Percentiles rank a stretch among this genome's conserved stretches.
These are phyloP conservation scores for Fraxinus sp. DNA, from an alignment of 305 asterid genomes.

Conservation along the genomic window DNA sequence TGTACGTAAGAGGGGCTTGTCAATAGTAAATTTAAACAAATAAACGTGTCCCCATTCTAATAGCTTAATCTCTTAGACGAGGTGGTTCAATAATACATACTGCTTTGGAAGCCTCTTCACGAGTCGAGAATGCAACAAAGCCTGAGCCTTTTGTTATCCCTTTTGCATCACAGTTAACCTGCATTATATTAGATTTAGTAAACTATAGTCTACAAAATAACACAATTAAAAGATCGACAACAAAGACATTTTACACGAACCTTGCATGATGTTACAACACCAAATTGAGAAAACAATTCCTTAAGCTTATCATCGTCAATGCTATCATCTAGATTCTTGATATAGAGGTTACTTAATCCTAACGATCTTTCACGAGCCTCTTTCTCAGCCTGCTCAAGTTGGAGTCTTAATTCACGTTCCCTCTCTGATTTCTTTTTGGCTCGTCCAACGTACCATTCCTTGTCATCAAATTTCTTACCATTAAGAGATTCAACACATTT, in stretches of 20 bases:
- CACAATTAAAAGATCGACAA: background rate
- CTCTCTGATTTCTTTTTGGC: constrained; percentile 96
- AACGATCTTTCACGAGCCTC: constrained; percentile 48
- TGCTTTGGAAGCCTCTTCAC: constrained; percentile 59
- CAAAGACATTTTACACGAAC: constrained; percentile 22
- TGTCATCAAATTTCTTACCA: constrained; percentile 64
- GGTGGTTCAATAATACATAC: constrained; percentile 17
- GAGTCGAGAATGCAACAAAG: constrained; percentile 62
- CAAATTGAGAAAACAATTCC: constrained; percentile 57
- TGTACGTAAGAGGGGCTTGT: background rate
- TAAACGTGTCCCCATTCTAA: background rate
- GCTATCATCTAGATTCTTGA: constrained; percentile 58
- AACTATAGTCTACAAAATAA: background rate
- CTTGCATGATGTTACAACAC: constrained; percentile 63
- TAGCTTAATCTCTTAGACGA: background rate
- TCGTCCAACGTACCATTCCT: constrained; percentile 88
- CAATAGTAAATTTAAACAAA: background rate
- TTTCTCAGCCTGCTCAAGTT: constrained; percentile 60
- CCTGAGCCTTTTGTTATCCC: constrained; percentile 69
- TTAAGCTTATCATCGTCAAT: constrained; percentile 51
- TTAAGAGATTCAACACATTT: constrained; percentile 79
- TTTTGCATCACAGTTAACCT: constrained; percentile 57
- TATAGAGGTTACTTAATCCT: constrained; percentile 49
- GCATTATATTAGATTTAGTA: background rate
- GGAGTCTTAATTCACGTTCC: constrained; percentile 66